Conservation (phyloP, 1,284 basidiomycete genomes). For the Moesziomyces globuligerus region DNA sequence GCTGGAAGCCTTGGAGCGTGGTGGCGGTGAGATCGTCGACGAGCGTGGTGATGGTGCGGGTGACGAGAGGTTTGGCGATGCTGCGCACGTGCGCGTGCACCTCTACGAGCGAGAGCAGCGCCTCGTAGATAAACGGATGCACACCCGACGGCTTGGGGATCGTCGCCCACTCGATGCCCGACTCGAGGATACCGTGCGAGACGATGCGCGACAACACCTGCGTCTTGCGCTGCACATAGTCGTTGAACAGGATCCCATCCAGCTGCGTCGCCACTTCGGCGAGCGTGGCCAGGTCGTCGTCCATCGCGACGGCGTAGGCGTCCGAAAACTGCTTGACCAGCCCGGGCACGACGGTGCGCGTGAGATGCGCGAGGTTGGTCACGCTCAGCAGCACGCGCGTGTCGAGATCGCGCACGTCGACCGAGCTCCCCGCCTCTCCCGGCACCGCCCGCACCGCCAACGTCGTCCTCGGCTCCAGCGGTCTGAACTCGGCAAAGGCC, state of each 20-base stretch:
- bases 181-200: slow-evolving; percentile 80
- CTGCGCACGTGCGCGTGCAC: slow-evolving; percentile 89
- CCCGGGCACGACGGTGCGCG: slow-evolving; percentile 77
- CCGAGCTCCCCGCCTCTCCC: slow-evolving; percentile 42
- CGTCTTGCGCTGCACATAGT: slow-evolving; percentile 83
- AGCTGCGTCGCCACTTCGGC: slow-evolving; percentile 82
- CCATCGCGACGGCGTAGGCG: slow-evolving; percentile 79
- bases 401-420: slow-evolving; percentile 71
- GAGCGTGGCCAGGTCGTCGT: slow-evolving; percentile 82
- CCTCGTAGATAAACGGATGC: slow-evolving; percentile 90
- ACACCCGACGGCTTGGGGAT: slow-evolving; percentile 86
- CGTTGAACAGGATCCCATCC: slow-evolving; percentile 86
- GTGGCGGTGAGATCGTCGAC: slow-evolving; percentile 85
- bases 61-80: slow-evolving; percentile 79
- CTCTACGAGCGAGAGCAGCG: slow-evolving; percentile 85
- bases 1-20: slow-evolving; percentile 83
- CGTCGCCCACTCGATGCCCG: slow-evolving; percentile 88
- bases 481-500: slow-evolving; percentile 72
- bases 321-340: slow-evolving; percentile 84
- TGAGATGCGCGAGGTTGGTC: slow-evolving; percentile 85
- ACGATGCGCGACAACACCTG: slow-evolving; percentile 77
- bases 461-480: slow-evolving; percentile 51
- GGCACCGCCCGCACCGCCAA: slow-evolving; percentile 46
- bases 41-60: slow-evolving; percentile 82
- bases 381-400: slow-evolving; percentile 87